Evolutionary conservation across 345 rosid species (phyloP).

Genomic region (Pseudoturritis turrita): DNA sequence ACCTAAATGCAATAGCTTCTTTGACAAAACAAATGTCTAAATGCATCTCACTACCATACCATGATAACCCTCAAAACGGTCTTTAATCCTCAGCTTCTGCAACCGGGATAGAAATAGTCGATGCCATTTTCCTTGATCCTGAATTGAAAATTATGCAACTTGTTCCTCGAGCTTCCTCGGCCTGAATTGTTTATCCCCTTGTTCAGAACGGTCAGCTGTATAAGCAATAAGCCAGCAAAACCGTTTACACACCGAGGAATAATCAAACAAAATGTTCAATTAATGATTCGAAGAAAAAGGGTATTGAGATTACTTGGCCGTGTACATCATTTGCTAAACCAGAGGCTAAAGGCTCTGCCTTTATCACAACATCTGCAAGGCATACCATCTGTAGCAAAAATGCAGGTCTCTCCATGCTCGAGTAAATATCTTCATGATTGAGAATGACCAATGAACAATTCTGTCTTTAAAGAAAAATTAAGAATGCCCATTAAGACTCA

Average conservation of each 20-base stretch:
- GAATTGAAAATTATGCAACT: slow-evolving; percentile 70
- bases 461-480: slow-evolving; percentile 39
- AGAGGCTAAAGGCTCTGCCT: slow-evolving; percentile 80
- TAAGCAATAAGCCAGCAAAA: neutral
- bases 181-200: slow-evolving; percentile 28
- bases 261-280: neutral
- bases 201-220: slow-evolving; percentile 67
- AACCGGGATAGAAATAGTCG: slow-evolving; percentile 83
- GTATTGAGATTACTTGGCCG: slow-evolving; percentile 59
- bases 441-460: slow-evolving; percentile 69
- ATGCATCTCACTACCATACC: neutral
- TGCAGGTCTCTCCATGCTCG: slow-evolving; percentile 45
- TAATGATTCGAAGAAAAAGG: neutral
- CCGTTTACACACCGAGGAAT: neutral
- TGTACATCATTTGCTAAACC: slow-evolving; percentile 94
- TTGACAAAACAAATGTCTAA: neutral
- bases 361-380: slow-evolving; percentile 69
- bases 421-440: slow-evolving; percentile 72
- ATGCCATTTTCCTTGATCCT: slow-evolving; percentile 67
- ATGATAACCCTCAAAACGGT: neutral
- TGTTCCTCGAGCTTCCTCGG: slow-evolving; percentile 40
- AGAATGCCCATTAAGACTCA: neutral
- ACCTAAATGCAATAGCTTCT: neutral
- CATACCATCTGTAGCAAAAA: slow-evolving; percentile 59
- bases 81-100: slow-evolving; percentile 27